phyloP scores from a whole-genome alignment of 306 rosid species.

The Cercis canadensis region DNA sequence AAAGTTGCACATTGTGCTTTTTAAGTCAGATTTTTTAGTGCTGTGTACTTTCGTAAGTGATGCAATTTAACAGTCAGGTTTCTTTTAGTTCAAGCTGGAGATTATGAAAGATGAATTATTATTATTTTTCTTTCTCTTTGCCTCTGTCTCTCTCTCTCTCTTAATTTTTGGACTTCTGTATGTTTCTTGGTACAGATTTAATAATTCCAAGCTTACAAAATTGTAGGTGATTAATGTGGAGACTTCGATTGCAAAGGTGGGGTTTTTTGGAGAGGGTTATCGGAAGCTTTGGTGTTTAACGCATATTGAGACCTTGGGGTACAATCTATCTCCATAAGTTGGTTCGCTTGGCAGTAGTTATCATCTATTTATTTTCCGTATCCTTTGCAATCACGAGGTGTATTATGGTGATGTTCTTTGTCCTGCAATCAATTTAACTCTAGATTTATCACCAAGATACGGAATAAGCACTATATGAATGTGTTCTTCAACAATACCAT shows the following conservation, averaged over 20 bases:
- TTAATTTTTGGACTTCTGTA: constrained; percentile 6
- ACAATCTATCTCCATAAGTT: constrained; percentile 37
- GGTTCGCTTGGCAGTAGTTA: neutral
- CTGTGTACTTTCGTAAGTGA: no score
- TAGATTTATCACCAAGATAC: neutral
- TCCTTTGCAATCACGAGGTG: constrained; percentile 4
- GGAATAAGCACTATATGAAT: neutral
- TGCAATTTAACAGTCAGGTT: no score
- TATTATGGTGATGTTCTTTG: constrained; percentile 15
- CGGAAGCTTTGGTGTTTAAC: constrained; percentile 95
- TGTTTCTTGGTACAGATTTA: constrained; percentile 21
- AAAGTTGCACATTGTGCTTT: no score
- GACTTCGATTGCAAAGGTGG: constrained; percentile 88
- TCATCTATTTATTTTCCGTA: neutral
- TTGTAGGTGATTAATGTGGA: constrained; percentile 86
- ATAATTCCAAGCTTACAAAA: constrained; percentile 22
- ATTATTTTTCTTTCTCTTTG: no score
- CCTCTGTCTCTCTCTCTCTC: neutral
- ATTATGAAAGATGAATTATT: no score
- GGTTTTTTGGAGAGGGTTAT: constrained; percentile 76
- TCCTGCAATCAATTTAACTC: neutral
- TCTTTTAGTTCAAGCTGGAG: constrained; percentile 13
- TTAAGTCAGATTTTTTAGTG: no score
- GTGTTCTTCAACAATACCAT: no score
- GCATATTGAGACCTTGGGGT: constrained; percentile 90